A percentile compares a stretch with the other conserved stretches of the same genome.
Evolutionary conservation across 1,139 yeast genomes (phyloP).

Genomic region (Pneumocystis jirovecii): DNA sequence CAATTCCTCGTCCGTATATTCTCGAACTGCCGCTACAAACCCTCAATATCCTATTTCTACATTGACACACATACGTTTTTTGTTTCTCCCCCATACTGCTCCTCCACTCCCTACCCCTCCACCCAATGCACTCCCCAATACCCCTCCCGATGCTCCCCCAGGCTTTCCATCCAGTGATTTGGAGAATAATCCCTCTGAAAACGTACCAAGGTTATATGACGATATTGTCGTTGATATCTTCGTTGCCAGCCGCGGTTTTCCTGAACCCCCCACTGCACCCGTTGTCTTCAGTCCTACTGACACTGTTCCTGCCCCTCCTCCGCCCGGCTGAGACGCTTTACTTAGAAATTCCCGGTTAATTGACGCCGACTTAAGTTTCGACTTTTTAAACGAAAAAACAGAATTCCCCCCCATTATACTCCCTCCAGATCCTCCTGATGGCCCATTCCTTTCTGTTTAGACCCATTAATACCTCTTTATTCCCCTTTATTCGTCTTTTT

Average conservation of each 20-base stretch:
- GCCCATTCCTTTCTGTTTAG: background rate
- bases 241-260: background rate
- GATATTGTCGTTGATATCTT: background rate
- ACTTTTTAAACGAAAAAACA: conserved; percentile 1
- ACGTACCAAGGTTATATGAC: background rate
- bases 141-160: conserved; percentile 9
- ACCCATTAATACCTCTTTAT: background rate
- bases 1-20: conserved; percentile 9
- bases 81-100: background rate
- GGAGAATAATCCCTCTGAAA: background rate
- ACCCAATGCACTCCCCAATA: conserved; percentile 12
- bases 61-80: background rate
- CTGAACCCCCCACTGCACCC: background rate
- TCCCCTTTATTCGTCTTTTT: background rate
- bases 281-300: background rate
- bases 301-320: background rate
- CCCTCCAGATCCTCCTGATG: background rate
- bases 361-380: conserved; percentile 5
- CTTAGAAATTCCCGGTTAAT: conserved; percentile 1
- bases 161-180: conserved; percentile 8
- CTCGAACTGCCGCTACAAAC: conserved; percentile 1
- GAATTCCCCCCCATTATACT: background rate
- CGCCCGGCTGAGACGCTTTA: background rate
- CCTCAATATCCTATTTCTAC: background rate
- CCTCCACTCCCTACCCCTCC: conserved; percentile 27